Evolutionary conservation across 163 green algal genomes (phyloP).

Genomic region (Coccomyxa subellipsoidea): DNA sequence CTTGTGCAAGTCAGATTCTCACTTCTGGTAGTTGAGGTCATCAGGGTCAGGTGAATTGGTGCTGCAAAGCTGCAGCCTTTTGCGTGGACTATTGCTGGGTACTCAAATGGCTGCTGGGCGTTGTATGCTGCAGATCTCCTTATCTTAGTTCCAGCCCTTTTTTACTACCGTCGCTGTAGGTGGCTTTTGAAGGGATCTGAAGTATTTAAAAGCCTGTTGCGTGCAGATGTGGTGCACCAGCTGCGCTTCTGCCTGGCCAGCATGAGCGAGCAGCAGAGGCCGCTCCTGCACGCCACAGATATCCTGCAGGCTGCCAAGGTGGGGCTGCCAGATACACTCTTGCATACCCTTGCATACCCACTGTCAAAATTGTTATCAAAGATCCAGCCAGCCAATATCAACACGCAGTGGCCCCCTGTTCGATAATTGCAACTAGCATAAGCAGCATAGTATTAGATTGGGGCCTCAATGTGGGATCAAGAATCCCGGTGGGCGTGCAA

Average conservation of each 20-base stretch:
- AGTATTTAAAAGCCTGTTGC: too few relatives aligned
- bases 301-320: not conserved
- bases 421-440: not conserved
- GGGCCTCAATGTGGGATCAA: not conserved
- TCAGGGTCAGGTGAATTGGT: too few relatives aligned
- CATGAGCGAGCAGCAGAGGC: not conserved
- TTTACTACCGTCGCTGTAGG: too few relatives aligned
- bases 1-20: too few relatives aligned
- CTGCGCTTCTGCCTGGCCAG: conserved; percentile 1
- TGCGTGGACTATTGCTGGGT: too few relatives aligned
- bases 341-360: not conserved
- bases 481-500: not conserved
- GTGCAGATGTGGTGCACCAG: conserved; percentile 8
- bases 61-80: too few relatives aligned
- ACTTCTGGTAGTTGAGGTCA: too few relatives aligned
- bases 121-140: too few relatives aligned
- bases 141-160: too few relatives aligned
- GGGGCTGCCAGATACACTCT: not conserved
- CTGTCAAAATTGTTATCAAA: not conserved
- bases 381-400: not conserved
- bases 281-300: not conserved
- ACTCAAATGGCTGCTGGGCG: too few relatives aligned
- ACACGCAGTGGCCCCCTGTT: not conserved
- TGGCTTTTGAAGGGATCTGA: too few relatives aligned
- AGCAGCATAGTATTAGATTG: not conserved